Conservation (phyloP, 768 basidiomycete genomes). For the Russula sp. region DNA sequence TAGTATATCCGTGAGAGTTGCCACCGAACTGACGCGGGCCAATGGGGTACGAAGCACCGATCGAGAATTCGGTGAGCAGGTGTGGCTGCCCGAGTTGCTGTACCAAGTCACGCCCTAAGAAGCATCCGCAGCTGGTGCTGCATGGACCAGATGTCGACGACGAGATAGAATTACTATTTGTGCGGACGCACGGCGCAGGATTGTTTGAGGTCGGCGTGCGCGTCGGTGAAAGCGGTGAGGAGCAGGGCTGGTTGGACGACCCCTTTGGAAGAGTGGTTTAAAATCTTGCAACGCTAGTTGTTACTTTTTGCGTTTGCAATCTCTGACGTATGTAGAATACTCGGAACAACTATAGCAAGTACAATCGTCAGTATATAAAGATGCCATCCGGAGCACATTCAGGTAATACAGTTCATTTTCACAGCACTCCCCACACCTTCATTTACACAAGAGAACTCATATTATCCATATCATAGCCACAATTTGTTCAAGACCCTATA, state of each 20-base stretch:
- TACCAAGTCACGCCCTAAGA: neutral
- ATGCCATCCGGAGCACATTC: no score
- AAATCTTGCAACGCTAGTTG: no score
- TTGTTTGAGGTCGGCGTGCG: conserved; percentile 50
- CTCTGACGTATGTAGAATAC: no score
- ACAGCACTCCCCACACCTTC: no score
- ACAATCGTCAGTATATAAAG: no score
- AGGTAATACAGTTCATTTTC: no score
- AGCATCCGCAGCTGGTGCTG: conserved; percentile 32
- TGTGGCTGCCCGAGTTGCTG: conserved; percentile 16
- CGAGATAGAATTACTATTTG: conserved; percentile 31
- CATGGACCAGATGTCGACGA: conserved; percentile 27
- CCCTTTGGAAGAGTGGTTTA: conserved; percentile 47
- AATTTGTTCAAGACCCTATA: no score
- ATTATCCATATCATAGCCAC: no score
- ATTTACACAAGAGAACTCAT: no score
- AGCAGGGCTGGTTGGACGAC: conserved; percentile 31
- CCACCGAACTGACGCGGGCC: conserved; percentile 39
- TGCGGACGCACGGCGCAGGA: conserved; percentile 28
- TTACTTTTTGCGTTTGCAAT: no score
- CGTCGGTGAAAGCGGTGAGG: conserved; percentile 27
- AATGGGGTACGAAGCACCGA: conserved; percentile 39
- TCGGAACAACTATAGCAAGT: no score
- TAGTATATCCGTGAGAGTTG: conserved; percentile 27
- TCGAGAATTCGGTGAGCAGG: conserved; percentile 5